Evolutionary conservation across 1,284 basidiomycete genomes (phyloP).

Genomic region (Heliocybe sulcata): DNA sequence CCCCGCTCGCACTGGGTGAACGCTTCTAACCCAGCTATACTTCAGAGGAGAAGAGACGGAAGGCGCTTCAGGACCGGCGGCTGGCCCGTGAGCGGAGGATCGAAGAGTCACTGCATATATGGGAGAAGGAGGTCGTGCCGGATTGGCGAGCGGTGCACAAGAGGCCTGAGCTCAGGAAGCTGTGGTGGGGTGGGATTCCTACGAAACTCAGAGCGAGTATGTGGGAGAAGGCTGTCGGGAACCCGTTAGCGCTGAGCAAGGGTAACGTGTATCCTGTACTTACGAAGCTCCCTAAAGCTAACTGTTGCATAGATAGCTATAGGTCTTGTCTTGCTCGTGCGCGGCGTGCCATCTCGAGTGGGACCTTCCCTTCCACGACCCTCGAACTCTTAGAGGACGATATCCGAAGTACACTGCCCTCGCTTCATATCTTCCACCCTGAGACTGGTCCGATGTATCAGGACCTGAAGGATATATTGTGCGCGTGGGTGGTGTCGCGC

Average conservation of each 20-base stretch:
- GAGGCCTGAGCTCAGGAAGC: conserved; percentile 53
- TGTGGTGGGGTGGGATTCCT: conserved; percentile 95
- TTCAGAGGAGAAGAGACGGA: conserved; percentile 62
- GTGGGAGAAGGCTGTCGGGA: conserved; percentile 89
- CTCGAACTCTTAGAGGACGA: conserved; percentile 77
- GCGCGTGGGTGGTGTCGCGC: conserved; percentile 88
- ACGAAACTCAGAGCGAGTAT: conserved; percentile 77
- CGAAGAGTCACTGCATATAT: conserved; percentile 62
- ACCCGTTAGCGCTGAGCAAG: conserved; percentile 82
- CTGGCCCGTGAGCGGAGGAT: conserved; percentile 60
- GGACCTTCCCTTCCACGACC: conserved; percentile 68
- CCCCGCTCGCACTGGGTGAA: not conserved
- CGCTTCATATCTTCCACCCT: conserved; percentile 81
- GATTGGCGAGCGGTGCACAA: conserved; percentile 76
- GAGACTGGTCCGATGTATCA: conserved; percentile 77
- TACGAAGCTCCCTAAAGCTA: not conserved
- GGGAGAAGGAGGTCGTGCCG: conserved; percentile 78
- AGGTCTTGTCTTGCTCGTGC: conserved; percentile 69
- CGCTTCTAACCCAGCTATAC: not conserved
- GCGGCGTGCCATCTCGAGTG: conserved; percentile 60
- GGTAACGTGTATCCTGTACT: conserved; percentile 35
- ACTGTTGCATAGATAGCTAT: conserved; percentile 59
- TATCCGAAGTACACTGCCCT: conserved; percentile 74
- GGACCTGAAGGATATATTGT: conserved; percentile 83
- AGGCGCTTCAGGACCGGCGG: conserved; percentile 57